Base-by-base conservation (phyloP, 2,329 filamentous ascomycete genomes). In the Apiospora pterosperma region DNA sequence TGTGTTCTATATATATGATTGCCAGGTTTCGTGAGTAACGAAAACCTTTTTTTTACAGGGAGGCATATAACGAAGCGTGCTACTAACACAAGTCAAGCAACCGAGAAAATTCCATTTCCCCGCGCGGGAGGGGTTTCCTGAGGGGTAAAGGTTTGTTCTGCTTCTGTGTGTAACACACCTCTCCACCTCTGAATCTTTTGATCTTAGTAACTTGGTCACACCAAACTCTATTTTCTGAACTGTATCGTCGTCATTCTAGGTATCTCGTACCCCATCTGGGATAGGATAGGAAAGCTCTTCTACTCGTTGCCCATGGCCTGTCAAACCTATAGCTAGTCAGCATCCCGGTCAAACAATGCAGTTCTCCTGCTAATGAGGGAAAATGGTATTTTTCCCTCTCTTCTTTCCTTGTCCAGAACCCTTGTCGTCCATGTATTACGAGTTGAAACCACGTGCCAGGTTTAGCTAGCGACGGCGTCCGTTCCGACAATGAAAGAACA, bases 1-100 rank as follows among this genome's bases (percentile, higher is more conserved):
- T 60, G 21, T 38, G 36, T 28, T 38, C 36, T 60, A n/a, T 28
- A 16, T 21, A 38, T 38, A 60, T 28, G 58, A 39, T 25, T 25
- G 21, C 58, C 36, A 14, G 58, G 36, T 21, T 39, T 36, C 34
- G 36, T 23, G n/a, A n/a, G 48, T 34, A 19, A 34, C 58, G 39
- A 14, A 59, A 23, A 38, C 5, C n/a, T 4, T 16, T 38, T 38
- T 8, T 39, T 41, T 41, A 48, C 65, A 63, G 21, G 67, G 65
- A 48, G 69, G 69, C 61, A 67, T 70, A 34, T 8, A 11, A 7
- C 4, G 48, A n/a, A 25, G 69, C 67, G 4, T 67, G 69, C 38
- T 65, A 70, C 65, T 67, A 19, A 65, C 68, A 16, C 67, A 66
- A 19, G 69, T 61, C 12, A 19, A 52, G 42, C 5, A 12, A 52